These are phyloP conservation scores for Suillus subluteus DNA, from an alignment of 768 basidiomycete genomes.

Conservation along the genomic window DNA sequence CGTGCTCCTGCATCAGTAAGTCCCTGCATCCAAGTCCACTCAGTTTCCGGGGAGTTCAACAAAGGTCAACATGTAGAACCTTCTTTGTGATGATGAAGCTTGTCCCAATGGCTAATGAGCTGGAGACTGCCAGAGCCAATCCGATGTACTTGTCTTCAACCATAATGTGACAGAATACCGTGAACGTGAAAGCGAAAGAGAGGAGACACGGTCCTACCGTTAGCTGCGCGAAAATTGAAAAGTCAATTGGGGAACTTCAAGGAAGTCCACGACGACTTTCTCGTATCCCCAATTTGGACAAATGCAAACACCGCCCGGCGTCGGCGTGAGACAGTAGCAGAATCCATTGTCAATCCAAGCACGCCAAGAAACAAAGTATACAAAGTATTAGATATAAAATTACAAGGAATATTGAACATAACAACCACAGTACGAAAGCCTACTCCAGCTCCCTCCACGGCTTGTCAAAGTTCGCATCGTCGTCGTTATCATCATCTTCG, in stretches of 20 bases:
- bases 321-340: not conserved
- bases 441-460: slow-evolving; percentile 48
- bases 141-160: slow-evolving; percentile 97
- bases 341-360: not conserved
- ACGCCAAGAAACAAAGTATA: not conserved
- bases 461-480: slow-evolving; percentile 39
- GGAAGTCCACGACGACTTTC: not conserved
- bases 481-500: slow-evolving; percentile 10
- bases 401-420: not conserved
- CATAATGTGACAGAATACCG: slow-evolving; percentile 40
- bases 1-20: slow-evolving; percentile 81
- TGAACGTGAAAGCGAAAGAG: not conserved
- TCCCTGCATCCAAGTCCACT: slow-evolving; percentile 56
- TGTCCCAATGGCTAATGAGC: slow-evolving; percentile 87
- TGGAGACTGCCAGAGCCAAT: slow-evolving; percentile 82
- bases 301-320: not conserved
- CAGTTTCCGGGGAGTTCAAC: not conserved
- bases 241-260: not conserved
- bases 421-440: not conserved
- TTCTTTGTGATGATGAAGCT: slow-evolving; percentile 99
- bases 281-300: not conserved
- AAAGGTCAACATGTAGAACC: slow-evolving; percentile 45
- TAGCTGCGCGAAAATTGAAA: slow-evolving; percentile 1
- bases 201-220: slow-evolving; percentile 1
- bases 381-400: not conserved